Evolutionary conservation across 768 basidiomycete genomes (phyloP).

Genomic region (Amanita rubescens): DNA sequence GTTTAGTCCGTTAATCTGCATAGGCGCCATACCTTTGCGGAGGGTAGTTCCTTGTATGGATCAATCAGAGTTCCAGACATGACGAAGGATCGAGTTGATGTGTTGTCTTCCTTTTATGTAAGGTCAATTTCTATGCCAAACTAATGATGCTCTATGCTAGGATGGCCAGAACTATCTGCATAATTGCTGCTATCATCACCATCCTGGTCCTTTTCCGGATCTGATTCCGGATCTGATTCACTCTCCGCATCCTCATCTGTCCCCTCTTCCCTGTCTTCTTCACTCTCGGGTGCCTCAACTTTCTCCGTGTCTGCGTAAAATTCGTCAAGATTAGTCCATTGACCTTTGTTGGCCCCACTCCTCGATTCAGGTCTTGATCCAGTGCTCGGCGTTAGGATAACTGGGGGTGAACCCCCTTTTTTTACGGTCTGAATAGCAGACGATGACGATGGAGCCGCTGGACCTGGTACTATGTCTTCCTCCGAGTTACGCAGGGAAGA

Average conservation of each 20-base stretch:
- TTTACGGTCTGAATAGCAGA: slow-evolving; percentile 20
- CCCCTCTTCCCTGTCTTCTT: slow-evolving; percentile 12
- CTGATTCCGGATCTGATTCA: slow-evolving; percentile 5
- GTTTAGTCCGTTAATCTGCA: not conserved
- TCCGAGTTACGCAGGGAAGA: slow-evolving; percentile 62
- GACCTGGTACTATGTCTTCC: slow-evolving; percentile 38
- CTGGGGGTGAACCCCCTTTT: slow-evolving; percentile 30
- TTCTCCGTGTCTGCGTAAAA: slow-evolving; percentile 51
- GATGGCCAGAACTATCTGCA: not conserved
- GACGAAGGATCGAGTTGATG: not conserved
- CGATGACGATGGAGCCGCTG: slow-evolving; percentile 31
- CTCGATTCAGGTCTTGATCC: slow-evolving; percentile 37
- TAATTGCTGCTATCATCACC: not conserved
- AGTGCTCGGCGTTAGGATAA: slow-evolving; percentile 51
- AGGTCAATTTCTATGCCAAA: not conserved
- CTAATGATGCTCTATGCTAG: not conserved
- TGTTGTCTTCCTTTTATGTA: not conserved
- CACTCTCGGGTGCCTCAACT: slow-evolving; percentile 8
- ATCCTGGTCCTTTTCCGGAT: not conserved
- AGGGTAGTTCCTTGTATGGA: slow-evolving; percentile 17
- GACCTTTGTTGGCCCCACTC: slow-evolving; percentile 31
- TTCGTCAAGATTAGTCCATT: slow-evolving; percentile 58
- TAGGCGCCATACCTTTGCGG: slow-evolving; percentile 11
- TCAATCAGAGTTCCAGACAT: slow-evolving; percentile 9
- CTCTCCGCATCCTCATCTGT: slow-evolving; percentile 11